phyloP scores from a whole-genome alignment of 306 rosid genomes.

The Benincasa hispida region DNA sequence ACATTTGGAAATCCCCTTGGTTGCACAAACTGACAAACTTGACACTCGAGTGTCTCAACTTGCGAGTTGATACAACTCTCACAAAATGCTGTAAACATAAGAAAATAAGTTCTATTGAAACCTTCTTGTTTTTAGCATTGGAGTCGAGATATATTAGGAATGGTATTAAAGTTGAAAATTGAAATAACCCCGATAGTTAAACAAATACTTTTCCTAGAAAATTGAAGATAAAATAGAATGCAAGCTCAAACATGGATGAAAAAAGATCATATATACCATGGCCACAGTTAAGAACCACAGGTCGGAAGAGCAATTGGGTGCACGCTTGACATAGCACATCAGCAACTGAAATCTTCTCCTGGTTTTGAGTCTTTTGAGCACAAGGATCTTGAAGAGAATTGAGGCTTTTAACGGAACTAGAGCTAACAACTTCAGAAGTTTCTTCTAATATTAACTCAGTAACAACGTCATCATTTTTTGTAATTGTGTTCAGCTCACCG shows the following conservation, averaged over 20 bases:
- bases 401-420: conserved; percentile 13
- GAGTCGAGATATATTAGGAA: neutral
- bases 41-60: conserved; percentile 48
- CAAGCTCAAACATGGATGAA: conserved; percentile 3
- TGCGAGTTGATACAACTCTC: conserved; percentile 36
- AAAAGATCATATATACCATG: conserved; percentile 36
- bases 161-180: conserved; percentile 3
- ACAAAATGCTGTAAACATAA: conserved; percentile 42
- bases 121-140: neutral
- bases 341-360: conserved; percentile 28
- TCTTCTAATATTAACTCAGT: conserved; percentile 10
- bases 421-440: conserved; percentile 16
- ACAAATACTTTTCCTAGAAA: neutral
- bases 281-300: conserved; percentile 80
- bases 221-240: neutral
- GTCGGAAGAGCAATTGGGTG: conserved; percentile 55
- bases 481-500: conserved; percentile 14
- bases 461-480: neutral
- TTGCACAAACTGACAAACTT: conserved; percentile 55
- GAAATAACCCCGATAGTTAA: neutral
- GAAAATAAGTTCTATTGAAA: neutral
- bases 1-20: conserved; percentile 66
- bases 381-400: conserved; percentile 10
- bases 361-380: conserved; percentile 7
- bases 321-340: conserved; percentile 58